Evolutionary conservation across 1,139 yeast species (phyloP).

Genomic region (Saccharomyces hybrid): DNA sequence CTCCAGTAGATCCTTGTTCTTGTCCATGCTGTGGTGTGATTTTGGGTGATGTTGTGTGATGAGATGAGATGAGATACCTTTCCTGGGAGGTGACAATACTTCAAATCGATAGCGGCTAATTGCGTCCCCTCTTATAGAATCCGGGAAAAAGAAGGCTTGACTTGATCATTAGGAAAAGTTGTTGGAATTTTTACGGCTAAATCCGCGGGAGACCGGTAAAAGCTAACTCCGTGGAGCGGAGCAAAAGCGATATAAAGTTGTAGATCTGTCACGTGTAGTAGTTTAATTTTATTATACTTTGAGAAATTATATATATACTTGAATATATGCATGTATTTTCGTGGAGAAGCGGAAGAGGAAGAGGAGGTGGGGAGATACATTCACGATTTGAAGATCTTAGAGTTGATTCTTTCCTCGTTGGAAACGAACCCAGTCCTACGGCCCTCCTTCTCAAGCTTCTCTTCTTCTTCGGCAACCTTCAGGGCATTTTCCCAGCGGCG

Average conservation of each 20-base stretch:
- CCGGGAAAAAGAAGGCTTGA: slow-evolving; percentile 1
- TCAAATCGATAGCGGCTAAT: background rate
- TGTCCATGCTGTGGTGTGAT: slow-evolving; percentile 7
- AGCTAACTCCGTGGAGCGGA: background rate
- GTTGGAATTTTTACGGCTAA: background rate
- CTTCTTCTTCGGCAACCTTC: slow-evolving; percentile 34
- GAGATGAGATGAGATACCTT: background rate
- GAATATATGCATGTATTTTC: background rate
- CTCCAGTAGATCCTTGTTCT: slow-evolving; percentile 10
- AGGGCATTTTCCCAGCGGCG: slow-evolving; percentile 40
- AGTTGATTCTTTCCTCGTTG: slow-evolving; percentile 29
- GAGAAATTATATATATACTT: background rate
- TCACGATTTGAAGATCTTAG: slow-evolving; percentile 28
- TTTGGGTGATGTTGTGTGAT: background rate
- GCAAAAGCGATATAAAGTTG: slow-evolving; percentile 2
- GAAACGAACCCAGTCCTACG: slow-evolving; percentile 16
- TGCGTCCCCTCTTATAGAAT: background rate
- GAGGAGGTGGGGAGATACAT: too few species aligned
- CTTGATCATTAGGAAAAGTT: background rate
- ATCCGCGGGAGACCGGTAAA: background rate
- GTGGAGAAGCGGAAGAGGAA: background rate
- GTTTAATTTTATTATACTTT: too few species aligned
- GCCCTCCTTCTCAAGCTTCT: slow-evolving; percentile 23
- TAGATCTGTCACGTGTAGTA: slow-evolving; percentile 1
- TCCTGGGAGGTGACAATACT: background rate